Base-by-base conservation (phyloP, 2,329 filamentous ascomycete species). In the Trichoderma afroharzianum region DNA sequence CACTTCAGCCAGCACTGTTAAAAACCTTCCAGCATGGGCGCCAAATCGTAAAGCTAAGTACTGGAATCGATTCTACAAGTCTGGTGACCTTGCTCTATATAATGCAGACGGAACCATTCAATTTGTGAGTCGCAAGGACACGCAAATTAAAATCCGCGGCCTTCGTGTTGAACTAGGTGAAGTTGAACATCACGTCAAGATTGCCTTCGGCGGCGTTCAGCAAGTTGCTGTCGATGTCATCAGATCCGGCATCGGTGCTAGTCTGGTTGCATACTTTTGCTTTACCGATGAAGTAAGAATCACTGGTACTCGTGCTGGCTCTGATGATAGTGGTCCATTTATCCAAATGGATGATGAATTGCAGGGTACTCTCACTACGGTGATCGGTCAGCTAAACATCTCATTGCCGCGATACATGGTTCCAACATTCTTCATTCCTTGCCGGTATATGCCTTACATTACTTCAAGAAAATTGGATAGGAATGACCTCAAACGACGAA, bases 361-460 rank as follows among this genome's bases (percentile, higher is more conserved):
- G 39, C 70, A 74, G 28, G 71, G 61, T 7, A 63, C 73, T 50
- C 64, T 72, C 2, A 66, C 71, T 6, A 78, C 76, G 18, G 67
- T 72, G 6, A 58, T 71, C 14, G 71, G 71, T 3, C 47, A 72
- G 14, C 30, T 74, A 6, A 71, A 43, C 26, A 36, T 72, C n/a
- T 36, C 55, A 6, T 63, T 76, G 39, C 75, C 75, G 6, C 53
- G 55, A 5, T 76, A 76, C 69, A 76, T 76, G 75, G 53, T 76
- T 2, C 75, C 75, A 14, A 69, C 73, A 11, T 62, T 72, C 50
- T 76, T 74, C n/a, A 73, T 76, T 15, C 74, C 71, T 47, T 75
- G 74, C 66, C 12, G 18, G 9, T 74, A 73, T 30, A 75, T 76
- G 72, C 75, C 73, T n/a, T 59, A 67, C n/a, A 74, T 72, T 18